Base-by-base conservation (phyloP, 2,329 filamentous ascomycete genomes). In the Plenodomus tracheiphilus region DNA sequence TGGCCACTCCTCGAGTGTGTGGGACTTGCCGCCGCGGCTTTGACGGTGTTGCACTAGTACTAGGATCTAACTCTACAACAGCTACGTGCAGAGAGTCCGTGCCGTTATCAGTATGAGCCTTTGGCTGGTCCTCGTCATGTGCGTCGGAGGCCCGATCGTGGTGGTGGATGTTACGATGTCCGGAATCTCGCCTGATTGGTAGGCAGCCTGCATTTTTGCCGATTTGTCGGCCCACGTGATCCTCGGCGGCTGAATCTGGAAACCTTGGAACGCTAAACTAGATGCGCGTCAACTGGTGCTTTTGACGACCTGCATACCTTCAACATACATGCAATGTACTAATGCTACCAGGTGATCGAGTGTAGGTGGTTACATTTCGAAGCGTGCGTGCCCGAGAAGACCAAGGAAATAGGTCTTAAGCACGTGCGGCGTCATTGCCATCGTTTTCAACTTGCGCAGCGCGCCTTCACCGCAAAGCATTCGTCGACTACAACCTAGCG, bases 171-270 rank as follows among this genome's bases (percentile, higher is more conserved):
- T 51, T 44, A 41, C 30, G 48, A 18, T 45, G 50, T 59, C 49
- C 44, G 56, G 52, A 53, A 57, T 43, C 22, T 50, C 39, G 18
- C 57, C 53, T 64, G 58, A 63, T 64, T 64, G 61, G 61, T 47
- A 50, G 41, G 41, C 36, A 48, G 49, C 57, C 50, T 56, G 44
- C 46, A 56, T 61, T 10, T 18, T 53, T 63, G 59, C 54, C 58
- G 59, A 59, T 41, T 11, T 20, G 49, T 28, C 18, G 4, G 7
- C 4, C 19, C 65, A 67, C 62, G 64, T 66, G 61, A 59, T 58
- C 56, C 62, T 51, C 54, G 45, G 10, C 22, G 22, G 5, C 22
- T 45, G 44, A 41, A 34, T 39, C 34, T 42, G 17, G 30, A 43
- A 41, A 38, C 18, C 41, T 40, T 44, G 28, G 41, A 43, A 25